Base-by-base conservation (phyloP, 768 basidiomycete genomes). In the Ephemerocybe angulata region DNA sequence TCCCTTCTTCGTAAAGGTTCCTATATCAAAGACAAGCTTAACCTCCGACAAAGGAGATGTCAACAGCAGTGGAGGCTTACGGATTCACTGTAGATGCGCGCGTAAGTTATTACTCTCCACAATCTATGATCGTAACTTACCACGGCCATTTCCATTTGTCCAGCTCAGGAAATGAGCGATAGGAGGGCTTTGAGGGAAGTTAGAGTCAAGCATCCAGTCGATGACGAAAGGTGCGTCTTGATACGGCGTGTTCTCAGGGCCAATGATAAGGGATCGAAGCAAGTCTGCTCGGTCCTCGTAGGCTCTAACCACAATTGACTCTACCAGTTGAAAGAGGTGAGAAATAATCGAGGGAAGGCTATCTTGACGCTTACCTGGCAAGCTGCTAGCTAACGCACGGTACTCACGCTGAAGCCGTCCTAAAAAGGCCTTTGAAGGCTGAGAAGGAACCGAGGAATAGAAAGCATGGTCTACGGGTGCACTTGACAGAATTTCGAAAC, bases 151-250 rank as follows among this genome's bases (percentile, higher is more conserved):
- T 3, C 93, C 93, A 68, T 93, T 92, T 4, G 94, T 97, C 90
- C 93, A 95, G 57, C 91, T 93, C 47, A 86, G 78, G 69, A 98
- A 98, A 71, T 91, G 88, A 10, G 94, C 95, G 53, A 84, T 75
- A 0, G 94, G 94, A 12, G 94, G 93, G 57, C 76, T 82, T 59
- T 85, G 83, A 42, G 86, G 93, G 66, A 88, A 97, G 67, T 87
- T 86, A 52, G 84, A 90, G 63, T 90, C 90, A 11, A 93, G 74
- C 79, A 86, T 83, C 90, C 90, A 93, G 70, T 98, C 94, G 54
- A 97, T 96, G 24, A 97, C 86, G 70, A 96, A 95, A 0, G 94
- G 95, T 19, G 92, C 91, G 67, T 95, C 88, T 67, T 91, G 83
- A 61, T 96, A 97, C n/a, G 94, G 94, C 8, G 95, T 97, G 59